A percentile compares a stretch with the other conserved stretches of the same genome.
Evolutionary conservation across 192 early-diverging fungal genomes (phyloP).

Genomic region (Backusella liffmaniae): DNA sequence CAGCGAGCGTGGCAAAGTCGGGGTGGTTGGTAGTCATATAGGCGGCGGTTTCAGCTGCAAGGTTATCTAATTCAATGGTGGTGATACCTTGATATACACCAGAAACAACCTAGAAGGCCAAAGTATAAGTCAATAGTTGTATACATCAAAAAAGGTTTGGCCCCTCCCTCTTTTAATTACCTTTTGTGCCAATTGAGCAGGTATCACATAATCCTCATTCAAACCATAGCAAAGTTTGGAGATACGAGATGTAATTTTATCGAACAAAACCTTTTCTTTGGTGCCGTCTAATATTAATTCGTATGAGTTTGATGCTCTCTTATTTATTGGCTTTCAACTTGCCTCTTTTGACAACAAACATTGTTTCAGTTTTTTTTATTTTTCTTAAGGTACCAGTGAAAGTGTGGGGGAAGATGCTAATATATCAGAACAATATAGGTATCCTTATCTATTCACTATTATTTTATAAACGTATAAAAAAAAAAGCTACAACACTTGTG

Average conservation of each 20-base stretch:
- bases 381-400: not conserved
- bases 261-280: constrained; percentile 83
- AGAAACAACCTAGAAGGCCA: constrained; percentile 64
- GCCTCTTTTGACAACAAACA: constrained; percentile 48
- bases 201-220: constrained; percentile 90
- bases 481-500: not conserved
- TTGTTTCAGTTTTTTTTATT: constrained; percentile 9
- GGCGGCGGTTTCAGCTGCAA: constrained; percentile 92
- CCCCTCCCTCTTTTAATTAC: constrained; percentile 44
- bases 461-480: not conserved
- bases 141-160: not conserved
- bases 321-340: not conserved
- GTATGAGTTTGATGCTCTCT: not conserved
- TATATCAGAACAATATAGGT: not conserved
- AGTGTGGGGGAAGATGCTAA: not conserved
- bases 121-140: not conserved
- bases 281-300: constrained; percentile 55
- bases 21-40: constrained; percentile 90
- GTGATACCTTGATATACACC: constrained; percentile 98
- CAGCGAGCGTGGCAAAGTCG: constrained; percentile 94
- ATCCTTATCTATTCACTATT: not conserved
- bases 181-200: constrained; percentile 89
- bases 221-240: constrained; percentile 93
- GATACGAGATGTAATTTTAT: constrained; percentile 93
- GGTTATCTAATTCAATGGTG: constrained; percentile 94